phyloP scores from a whole-genome alignment of 805 yeast genomes.

The Grigorovia yakushimaensis region DNA sequence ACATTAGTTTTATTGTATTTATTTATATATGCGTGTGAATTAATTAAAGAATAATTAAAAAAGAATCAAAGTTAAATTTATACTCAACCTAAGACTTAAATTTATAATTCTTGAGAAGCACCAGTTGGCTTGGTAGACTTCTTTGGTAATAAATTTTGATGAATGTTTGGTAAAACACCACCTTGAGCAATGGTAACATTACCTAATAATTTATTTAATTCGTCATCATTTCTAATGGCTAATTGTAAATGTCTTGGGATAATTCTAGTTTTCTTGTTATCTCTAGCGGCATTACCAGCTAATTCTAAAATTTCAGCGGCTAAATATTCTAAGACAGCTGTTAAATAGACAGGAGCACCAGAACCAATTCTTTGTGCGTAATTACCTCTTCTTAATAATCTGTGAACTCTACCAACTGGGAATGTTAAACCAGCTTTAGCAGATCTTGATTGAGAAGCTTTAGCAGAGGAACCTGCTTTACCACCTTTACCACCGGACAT shows the following conservation, averaged over 20 bases:
- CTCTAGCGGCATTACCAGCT: conserved; percentile 99
- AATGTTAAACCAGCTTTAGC: conserved; percentile 97
- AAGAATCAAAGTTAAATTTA: too few relatives aligned
- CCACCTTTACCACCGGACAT: conserved; percentile 75
- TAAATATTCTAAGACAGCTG: conserved; percentile 93
- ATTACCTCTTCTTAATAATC: conserved; percentile 93
- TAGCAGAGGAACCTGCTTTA: conserved; percentile 90
- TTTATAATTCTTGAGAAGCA: conserved; percentile 59
- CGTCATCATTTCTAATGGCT: conserved; percentile 98
- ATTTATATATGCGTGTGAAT: background rate
- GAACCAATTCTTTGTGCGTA: conserved; percentile 98
- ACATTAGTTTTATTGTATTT: background rate
- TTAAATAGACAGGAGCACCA: conserved; percentile 97
- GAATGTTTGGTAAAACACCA: conserved; percentile 98
- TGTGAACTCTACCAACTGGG: conserved; percentile 99
- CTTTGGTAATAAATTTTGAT: conserved; percentile 83
- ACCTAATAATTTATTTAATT: conserved; percentile 84
- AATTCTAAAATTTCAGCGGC: conserved; percentile 97
- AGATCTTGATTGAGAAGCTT: conserved; percentile 96
- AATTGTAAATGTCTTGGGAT: conserved; percentile 97
- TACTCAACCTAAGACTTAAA: too few relatives aligned
- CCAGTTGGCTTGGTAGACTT: conserved; percentile 51
- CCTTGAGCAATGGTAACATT: conserved; percentile 97
- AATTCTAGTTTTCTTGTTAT: conserved; percentile 97
- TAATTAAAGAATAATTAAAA: background rate